phyloP scores from a whole-genome alignment of 148 eudicot genomes.

The Fagopyrum esculentum region DNA sequence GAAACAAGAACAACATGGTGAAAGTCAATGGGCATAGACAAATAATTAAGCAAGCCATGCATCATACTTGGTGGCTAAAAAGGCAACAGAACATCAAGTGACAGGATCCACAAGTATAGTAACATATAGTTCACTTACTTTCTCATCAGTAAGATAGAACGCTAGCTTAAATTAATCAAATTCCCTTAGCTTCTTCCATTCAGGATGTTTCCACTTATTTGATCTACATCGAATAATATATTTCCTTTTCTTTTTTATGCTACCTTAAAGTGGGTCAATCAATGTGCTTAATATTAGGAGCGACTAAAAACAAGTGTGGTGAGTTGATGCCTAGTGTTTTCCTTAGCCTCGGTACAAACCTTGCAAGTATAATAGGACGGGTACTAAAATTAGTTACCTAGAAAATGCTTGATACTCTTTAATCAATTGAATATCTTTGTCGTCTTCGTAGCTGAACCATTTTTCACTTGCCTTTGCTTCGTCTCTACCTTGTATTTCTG shows the following conservation, averaged over 20 bases:
- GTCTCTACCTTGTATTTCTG: conserved; percentile 52
- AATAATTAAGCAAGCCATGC: background rate
- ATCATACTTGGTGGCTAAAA: background rate
- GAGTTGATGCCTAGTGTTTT: background rate
- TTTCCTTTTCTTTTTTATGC: background rate
- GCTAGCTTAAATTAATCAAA: background rate
- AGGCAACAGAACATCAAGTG: background rate
- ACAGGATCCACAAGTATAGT: background rate
- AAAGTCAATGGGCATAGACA: background rate
- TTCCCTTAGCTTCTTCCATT: background rate
- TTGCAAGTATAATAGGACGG: conserved; percentile 1
- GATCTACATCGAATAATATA: background rate
- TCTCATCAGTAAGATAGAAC: background rate
- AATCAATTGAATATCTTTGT: conserved; percentile 39
- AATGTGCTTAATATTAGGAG: background rate
- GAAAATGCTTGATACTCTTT: conserved; percentile 32
- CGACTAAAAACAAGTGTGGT: background rate
- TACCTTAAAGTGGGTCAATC: background rate
- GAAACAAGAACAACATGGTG: background rate
- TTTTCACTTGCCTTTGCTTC: conserved; percentile 38
- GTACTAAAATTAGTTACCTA: conserved; percentile 29
- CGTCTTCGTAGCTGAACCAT: conserved; percentile 53
- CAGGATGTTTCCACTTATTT: background rate
- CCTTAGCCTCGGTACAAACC: background rate
- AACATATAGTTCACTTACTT: background rate